Base-by-base conservation (phyloP, 306 rosid genomes). In the Pyrus communis region DNA sequence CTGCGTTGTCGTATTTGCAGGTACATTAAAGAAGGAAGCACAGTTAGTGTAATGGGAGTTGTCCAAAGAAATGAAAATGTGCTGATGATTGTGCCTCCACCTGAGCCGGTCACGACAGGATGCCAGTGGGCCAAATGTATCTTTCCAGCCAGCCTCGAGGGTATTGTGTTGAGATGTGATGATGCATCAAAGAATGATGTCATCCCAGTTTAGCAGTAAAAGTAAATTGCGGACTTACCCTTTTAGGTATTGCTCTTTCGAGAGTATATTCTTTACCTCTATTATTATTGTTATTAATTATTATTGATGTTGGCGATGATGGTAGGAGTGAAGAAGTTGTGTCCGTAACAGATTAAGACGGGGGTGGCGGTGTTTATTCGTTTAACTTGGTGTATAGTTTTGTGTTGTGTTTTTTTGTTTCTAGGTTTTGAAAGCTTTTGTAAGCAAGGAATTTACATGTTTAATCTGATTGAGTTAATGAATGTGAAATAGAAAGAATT, bases 11-110 rank as follows among this genome's bases (percentile, higher is more conserved):
- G 62, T 15, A 33, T 76, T 42, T 85, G 86, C 85, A 95, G 98
- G 89, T 92, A 90, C 84, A 89, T 95, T 82, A 95, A 95, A 85
- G 98, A 95, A 88, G 98, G 98, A 49, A 95, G 97, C 91, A 92
- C 98, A 13, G 98, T 92, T n/a, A 95, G 98, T 19, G 96, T 95
- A 67, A 95, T 95, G 97, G 98, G 98, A 21, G 93, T 95, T 38
- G 98, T 95, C 78, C 98, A 89, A 70, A 88, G 98, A 84, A 95
- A 92, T 51, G 97, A 95, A 54, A 95, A 95, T 66, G 98, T 95
- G 84, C 94, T 95, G 35, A 95, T 90, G 98, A 92, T 95, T 33
- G 96, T 95, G 62, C 98, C 98, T 30, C 97, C 97, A 17, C 95
- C 96, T 0, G 98, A 95, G 78, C 96, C 98, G 5, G 74, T 95